Percentiles rank a stretch among this genome's conserved stretches.
Conservation (phyloP, 345 rosid genomes). For the Melaleuca alternifolia region DNA sequence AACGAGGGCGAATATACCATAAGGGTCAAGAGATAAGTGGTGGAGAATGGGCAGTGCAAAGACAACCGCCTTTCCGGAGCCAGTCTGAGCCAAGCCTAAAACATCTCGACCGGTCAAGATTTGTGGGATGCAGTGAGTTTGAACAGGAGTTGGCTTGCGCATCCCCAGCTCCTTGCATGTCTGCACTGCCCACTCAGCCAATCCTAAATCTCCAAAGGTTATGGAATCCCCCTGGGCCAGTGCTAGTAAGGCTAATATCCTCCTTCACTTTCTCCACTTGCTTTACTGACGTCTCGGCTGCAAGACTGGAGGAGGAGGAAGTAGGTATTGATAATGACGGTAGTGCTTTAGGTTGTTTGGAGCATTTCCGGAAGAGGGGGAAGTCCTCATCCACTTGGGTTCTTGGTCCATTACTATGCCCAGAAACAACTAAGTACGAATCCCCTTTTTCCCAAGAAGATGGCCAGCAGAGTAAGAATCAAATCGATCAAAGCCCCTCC, state of each 20-base stretch:
- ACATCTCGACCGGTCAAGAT: conserved; percentile 68
- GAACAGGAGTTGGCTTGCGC: conserved; percentile 76
- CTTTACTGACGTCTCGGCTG: neutral
- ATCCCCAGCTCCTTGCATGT: conserved; percentile 88
- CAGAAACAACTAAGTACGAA: neutral
- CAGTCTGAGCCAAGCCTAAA: conserved; percentile 83
- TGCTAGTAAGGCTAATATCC: neutral
- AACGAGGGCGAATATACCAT: conserved; percentile 69
- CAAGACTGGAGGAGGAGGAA: neutral
- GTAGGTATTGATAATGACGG: neutral
- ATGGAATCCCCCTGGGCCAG: neutral
- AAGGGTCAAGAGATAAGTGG: conserved; percentile 70
- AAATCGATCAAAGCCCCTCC: neutral
- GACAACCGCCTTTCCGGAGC: conserved; percentile 92
- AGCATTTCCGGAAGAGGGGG: conserved; percentile 5
- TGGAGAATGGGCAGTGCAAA: conserved; percentile 91
- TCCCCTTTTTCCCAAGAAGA: neutral
- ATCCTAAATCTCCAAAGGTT: conserved; percentile 54
- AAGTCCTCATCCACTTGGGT: neutral
- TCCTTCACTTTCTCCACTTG: conserved; percentile 7
- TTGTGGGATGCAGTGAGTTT: conserved; percentile 74
- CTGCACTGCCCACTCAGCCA: conserved; percentile 69
- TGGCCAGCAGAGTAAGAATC: neutral
- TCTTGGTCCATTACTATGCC: conserved; percentile 5
- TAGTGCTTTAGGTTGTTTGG: neutral